Base-by-base conservation (phyloP, 2,329 filamentous ascomycete species). In the Pseudogymnoascus verrucosus region DNA sequence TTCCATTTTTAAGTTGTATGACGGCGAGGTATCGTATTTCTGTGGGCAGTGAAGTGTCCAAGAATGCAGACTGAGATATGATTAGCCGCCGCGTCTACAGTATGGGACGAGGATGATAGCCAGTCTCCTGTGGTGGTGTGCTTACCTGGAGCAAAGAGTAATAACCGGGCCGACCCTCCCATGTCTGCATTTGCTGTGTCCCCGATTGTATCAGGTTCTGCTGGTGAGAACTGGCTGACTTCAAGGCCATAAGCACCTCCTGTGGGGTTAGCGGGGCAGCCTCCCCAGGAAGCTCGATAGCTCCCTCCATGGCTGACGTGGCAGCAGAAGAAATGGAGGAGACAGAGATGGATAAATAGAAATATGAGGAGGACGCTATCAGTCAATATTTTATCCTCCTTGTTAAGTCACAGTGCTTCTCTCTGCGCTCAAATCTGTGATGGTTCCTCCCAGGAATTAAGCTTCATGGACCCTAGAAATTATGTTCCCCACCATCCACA, bases 1-100 rank as follows among this genome's bases (percentile, higher is more conserved):
- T 93, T 63, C 93, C 95, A 75, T 98, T 97, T 75, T 98, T 98
- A 62, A 99, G 82, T 73, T 96, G 90, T 69, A 98, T 96, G 64
- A 98, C 86, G 63, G 93, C 90, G 10, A 97, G 86, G 71, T 96
- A 92, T 66, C 95, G 89, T 62, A 93, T 84, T 71, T 96, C 88
- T 64, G 85, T 77, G 1, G 91, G 89, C 1, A 96, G 79, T 1
- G 86, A 85, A 66, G 86, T 86, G 77, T 96, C 90, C 67, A 96
- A 82, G 74, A 93, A 97, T 37, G 91, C 84, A 69, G 88, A 83
- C 88, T 96, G 71, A 3, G 31, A 31, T 51, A 37, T 31, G 26
- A 57, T 51, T n/a, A 62, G 6, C n/a, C 40, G 65, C n/a, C 60
- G 63, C 59, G 28, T 61, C 28, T 64, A 11, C 16, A 14, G 37